A percentile compares a stretch with the other conserved stretches of the same genome.
phyloP scores from a whole-genome alignment of 2,329 filamentous ascomycete species.

The Claviceps monticola region DNA sequence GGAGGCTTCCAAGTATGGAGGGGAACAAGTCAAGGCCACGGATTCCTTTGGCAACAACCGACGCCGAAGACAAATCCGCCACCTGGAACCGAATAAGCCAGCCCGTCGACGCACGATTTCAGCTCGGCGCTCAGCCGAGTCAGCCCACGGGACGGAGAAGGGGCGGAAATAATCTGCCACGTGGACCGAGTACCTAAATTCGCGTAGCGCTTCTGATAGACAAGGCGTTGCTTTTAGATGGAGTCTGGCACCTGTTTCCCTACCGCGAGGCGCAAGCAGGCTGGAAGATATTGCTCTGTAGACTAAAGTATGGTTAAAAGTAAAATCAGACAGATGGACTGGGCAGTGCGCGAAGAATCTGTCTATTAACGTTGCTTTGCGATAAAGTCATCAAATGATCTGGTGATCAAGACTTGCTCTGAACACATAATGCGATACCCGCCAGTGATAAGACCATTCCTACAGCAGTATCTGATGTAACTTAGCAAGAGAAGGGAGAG shows the following conservation, averaged over 20 bases:
- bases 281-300: not conserved
- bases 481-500: constrained; percentile 2
- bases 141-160: not conserved
- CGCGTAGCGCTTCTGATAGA: not conserved
- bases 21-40: too few species aligned
- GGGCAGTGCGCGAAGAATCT: not conserved
- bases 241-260: constrained; percentile 3
- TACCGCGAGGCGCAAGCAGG: constrained; percentile 8
- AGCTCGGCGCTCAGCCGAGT: not conserved
- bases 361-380: not conserved
- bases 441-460: constrained; percentile 68
- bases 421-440: constrained; percentile 74
- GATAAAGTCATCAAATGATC: not conserved
- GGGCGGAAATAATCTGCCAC: not conserved
- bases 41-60: too few species aligned
- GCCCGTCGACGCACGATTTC: too few species aligned
- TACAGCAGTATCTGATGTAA: constrained; percentile 56
- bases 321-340: not conserved
- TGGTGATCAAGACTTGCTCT: constrained; percentile 37
- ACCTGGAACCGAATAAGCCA: too few species aligned
- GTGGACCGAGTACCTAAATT: not conserved
- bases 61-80: too few species aligned
- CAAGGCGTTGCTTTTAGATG: constrained; percentile 1
- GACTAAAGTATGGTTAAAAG: not conserved
- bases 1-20: not conserved